These are phyloP conservation scores for Lactarius tabidus DNA, from an alignment of 768 basidiomycete genomes.

Conservation along the genomic window DNA sequence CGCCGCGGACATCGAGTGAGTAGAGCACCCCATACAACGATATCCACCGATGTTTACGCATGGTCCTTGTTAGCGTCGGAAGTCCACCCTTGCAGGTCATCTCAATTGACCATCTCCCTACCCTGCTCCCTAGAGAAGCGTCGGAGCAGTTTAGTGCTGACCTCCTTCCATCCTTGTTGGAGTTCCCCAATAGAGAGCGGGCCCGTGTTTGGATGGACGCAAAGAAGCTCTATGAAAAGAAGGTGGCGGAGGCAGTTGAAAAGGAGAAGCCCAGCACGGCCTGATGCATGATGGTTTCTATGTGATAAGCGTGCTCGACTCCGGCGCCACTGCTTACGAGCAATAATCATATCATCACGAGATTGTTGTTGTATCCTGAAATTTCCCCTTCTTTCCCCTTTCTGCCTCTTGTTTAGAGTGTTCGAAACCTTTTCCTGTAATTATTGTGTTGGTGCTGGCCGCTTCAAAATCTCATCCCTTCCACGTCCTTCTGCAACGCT, in stretches of 20 bases:
- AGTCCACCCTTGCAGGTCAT: conserved; percentile 77
- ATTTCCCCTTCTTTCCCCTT: conserved; percentile 28
- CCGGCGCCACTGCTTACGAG: background rate
- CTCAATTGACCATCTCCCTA: conserved; percentile 96
- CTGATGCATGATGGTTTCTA: conserved; percentile 9
- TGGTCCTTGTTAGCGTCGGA: conserved; percentile 41
- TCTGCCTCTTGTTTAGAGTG: conserved; percentile 30
- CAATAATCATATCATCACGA: conserved; percentile 1
- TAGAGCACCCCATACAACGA: conserved; percentile 20
- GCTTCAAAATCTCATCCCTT: conserved; percentile 28
- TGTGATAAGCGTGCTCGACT: background rate
- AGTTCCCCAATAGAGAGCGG: conserved; percentile 61
- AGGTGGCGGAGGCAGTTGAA: conserved; percentile 49
- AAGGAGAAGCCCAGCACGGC: conserved; percentile 28
- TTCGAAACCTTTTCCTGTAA: conserved; percentile 18
- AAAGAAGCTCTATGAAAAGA: conserved; percentile 73
- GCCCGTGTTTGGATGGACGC: conserved; percentile 87
- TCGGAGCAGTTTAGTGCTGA: conserved; percentile 94
- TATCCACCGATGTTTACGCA: conserved; percentile 20
- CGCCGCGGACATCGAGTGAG: conserved; percentile 75
- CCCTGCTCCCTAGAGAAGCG: conserved; percentile 90
- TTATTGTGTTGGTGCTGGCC: conserved; percentile 36
- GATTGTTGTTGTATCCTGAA: conserved; percentile 11
- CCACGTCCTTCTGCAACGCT: background rate
- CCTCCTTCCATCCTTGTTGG: conserved; percentile 76